Evolutionary conservation across 345 rosid genomes (phyloP).

Genomic region (Gossypium bickii): DNA sequence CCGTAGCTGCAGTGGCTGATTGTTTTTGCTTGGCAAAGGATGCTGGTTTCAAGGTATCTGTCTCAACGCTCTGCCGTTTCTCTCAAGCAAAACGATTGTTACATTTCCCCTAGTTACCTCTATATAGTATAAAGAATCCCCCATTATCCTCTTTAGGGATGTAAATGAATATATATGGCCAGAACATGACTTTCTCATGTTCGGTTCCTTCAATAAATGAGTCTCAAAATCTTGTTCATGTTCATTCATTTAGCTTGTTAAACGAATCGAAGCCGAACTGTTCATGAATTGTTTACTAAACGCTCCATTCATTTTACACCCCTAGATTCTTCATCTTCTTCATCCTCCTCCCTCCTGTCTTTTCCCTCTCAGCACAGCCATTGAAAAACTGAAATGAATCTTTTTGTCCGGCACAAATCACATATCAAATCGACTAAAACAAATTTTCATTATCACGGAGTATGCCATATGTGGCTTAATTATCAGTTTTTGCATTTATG

Average conservation of each 20-base stretch:
- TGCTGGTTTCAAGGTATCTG: slow-evolving; percentile 95
- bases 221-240: no score
- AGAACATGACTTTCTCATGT: no score
- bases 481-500: not conserved
- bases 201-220: no score
- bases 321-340: not conserved
- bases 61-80: slow-evolving; percentile 11
- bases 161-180: no score
- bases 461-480: not conserved
- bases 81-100: not conserved
- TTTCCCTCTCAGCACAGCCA: not conserved
- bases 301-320: no score
- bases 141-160: not conserved
- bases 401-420: not conserved
- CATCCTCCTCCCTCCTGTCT: not conserved
- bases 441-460: not conserved
- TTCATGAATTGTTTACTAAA: no score
- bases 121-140: not conserved
- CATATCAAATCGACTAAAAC: not conserved
- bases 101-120: not conserved
- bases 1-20: slow-evolving; percentile 97
- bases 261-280: no score
- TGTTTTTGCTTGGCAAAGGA: slow-evolving; percentile 97
- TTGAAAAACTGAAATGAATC: not conserved
- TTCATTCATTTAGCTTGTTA: no score